These are phyloP conservation scores for Candida golubevii DNA, from an alignment of 805 yeast genomes.

Conservation along the genomic window DNA sequence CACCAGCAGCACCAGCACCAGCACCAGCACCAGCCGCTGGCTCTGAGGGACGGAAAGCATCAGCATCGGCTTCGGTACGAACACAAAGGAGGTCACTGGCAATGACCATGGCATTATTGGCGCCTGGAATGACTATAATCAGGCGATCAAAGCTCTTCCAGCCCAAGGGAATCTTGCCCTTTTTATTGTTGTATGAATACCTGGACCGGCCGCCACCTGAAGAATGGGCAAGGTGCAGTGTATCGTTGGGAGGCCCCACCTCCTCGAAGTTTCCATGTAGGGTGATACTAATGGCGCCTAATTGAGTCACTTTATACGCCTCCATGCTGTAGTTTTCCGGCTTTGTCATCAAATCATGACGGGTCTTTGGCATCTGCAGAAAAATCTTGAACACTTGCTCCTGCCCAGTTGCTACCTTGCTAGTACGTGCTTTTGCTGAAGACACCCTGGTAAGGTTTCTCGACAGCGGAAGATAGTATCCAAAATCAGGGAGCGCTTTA, in stretches of 20 bases:
- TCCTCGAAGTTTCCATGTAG: constrained; percentile 87
- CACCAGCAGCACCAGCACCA: not conserved
- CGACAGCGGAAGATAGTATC: constrained; percentile 66
- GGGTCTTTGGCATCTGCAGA: constrained; percentile 68
- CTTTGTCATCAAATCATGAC: constrained; percentile 60
- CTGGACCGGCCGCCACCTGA: constrained; percentile 16
- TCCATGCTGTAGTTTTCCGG: constrained; percentile 76
- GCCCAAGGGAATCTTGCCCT: constrained; percentile 36
- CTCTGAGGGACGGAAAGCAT: constrained; percentile 15
- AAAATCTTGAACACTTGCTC: constrained; percentile 61
- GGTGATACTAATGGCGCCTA: constrained; percentile 71
- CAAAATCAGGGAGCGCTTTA: constrained; percentile 44
- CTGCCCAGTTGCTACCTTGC: constrained; percentile 64
- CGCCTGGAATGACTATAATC: constrained; percentile 69
- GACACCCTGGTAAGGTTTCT: constrained; percentile 70
- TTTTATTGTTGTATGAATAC: constrained; percentile 17
- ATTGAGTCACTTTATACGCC: constrained; percentile 62
- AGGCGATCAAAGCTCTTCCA: constrained; percentile 83
- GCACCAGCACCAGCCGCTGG: not conserved
- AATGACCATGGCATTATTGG: constrained; percentile 66
- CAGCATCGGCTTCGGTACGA: constrained; percentile 20
- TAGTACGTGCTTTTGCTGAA: constrained; percentile 48
- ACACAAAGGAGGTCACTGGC: constrained; percentile 80
- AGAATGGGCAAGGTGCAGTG: constrained; percentile 19
- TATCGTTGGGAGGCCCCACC: constrained; percentile 47